Evolutionary conservation across 768 basidiomycete genomes (phyloP), one percentile per base, ranked within the genome.

Genomic region (Rhizopogon vesiculosus): DNA sequence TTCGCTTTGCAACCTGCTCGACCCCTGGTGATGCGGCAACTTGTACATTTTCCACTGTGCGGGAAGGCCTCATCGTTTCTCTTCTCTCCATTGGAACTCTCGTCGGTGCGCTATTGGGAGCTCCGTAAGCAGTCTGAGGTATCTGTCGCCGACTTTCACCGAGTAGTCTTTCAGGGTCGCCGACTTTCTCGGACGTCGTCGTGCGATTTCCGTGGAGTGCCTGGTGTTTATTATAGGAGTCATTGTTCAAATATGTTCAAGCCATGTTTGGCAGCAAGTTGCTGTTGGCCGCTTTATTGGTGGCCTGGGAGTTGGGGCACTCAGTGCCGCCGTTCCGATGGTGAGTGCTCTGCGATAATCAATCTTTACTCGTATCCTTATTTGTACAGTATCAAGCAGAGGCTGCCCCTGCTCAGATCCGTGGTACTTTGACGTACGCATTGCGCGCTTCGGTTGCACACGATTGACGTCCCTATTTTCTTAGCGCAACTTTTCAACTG

Each of bases 21-120:
- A 72, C 69, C 19, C 74, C 72, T 2, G 66, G 71, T 9, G 74
- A 72, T 46, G 67, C 64, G 3, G 61, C 64, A 7, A 75, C 76
- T 2, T 86, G 85, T 65, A 56, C 68, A 15, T 89, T 87, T 66
- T 70, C 76, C 29, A 76, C 66, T 16, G 81, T 83, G 3, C 77
- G 85, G 9, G 77, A 80, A 53, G 83, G 87, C 33, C 75, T 89
- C 45, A 86, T 90, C 57, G 87, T 89, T 51, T 73, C 79, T n/a
- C 69, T 89, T 25, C 75, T 89, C n/a, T 80, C 78, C 12, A 85
- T 89, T 60, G 89, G 88, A 13, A 87, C 87, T 0, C 74, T 88
- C 28, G 66, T 78, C 39, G 87, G 88, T 40, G 80, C 82, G 1
- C 74, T 88, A 5, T 43, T 76, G 18, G 86, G 86, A 62, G 85